Evolutionary conservation across 768 basidiomycete genomes (phyloP), one percentile per base, ranked within the genome.

Genomic region (Clitopilus passeckerianus): DNA sequence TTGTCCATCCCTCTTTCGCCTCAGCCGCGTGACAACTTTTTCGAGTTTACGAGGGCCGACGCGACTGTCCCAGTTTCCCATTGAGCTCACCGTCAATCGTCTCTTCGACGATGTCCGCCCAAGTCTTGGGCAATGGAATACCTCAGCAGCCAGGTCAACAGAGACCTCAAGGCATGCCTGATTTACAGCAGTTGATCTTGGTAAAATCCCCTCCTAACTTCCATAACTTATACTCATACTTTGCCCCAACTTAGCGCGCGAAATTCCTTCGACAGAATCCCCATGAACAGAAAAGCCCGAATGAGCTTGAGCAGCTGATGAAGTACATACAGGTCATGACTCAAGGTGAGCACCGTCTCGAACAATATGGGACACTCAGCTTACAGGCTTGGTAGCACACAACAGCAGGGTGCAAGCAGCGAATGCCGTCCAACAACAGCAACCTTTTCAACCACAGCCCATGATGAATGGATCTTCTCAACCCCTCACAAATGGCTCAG

Each of bases 241-340:
- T 50, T 41, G 54, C 60, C 57, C 50, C 46, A 50, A 50, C 50
- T 34, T 61, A 84, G 83, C 78, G 82, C 57, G 77, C 71, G 55
- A 78, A 77, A 60, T 78, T 77, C 64, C 71, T 84, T 57, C 77
- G 78, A 61, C 76, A 80, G 69, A 79, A 83, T 66, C 82, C 81
- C 18, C 69, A 65, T 33, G 80, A 82, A 59, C 80, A 81, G 65
- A 81, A 79, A 68, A 64, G 56, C 33, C 78, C 79, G 2, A 71
- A 67, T 37, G 83, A 84, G 62, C 70, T 81, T 5, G 81, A 81
- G 18, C 72, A 70, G 35, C 66, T 83, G 34, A 59, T 78, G 53
- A 82, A 79, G 67, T 80, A 78, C 64, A 76, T 84, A 33, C 77
- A 80, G 61, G 71, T 72, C 59, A 67, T 83, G 54, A 71, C 68